A percentile compares a stretch with the other conserved stretches of the same genome.
Evolutionary conservation across 768 basidiomycete genomes (phyloP).

Genomic region (Melanogaster broomeanus): DNA sequence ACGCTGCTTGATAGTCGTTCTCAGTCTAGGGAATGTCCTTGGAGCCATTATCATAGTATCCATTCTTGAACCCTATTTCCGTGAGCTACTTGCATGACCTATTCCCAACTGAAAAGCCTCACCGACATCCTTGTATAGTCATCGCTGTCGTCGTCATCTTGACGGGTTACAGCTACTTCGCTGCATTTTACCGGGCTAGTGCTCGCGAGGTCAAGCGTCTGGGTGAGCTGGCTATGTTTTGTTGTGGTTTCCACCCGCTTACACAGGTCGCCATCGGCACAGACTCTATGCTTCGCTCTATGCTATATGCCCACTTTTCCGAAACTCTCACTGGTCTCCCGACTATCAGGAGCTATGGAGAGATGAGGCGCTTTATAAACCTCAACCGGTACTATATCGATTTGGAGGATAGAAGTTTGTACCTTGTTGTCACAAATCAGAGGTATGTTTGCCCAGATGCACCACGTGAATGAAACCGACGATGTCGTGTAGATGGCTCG

Average conservation of each 20-base stretch:
- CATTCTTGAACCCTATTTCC: constrained; percentile 60
- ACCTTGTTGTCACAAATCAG: constrained; percentile 67
- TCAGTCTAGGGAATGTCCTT: constrained; percentile 51
- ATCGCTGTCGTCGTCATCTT: constrained; percentile 54
- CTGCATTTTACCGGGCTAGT: constrained; percentile 68
- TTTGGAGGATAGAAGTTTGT: constrained; percentile 72
- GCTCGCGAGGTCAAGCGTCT: constrained; percentile 71
- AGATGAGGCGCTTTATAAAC: constrained; percentile 57
- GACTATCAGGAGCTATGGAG: constrained; percentile 75
- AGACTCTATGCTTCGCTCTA: constrained; percentile 74
- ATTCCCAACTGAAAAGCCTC: background rate
- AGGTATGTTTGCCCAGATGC: constrained; percentile 34
- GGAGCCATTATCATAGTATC: constrained; percentile 59
- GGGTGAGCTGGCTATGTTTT: constrained; percentile 26
- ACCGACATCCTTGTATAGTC: constrained; percentile 35
- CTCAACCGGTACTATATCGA: constrained; percentile 71
- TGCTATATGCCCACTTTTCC: constrained; percentile 76
- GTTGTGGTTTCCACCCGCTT: background rate
- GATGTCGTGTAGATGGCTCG: constrained; percentile 55
- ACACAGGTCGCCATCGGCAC: background rate
- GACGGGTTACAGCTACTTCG: constrained; percentile 65
- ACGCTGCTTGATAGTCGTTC: constrained; percentile 37
- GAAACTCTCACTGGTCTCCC: constrained; percentile 73
- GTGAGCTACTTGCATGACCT: constrained; percentile 34
- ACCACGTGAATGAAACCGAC: background rate